Conservation (phyloP, 228 moss, liverwort and hornwort genomes). For the Sphagnum magellanicum region DNA sequence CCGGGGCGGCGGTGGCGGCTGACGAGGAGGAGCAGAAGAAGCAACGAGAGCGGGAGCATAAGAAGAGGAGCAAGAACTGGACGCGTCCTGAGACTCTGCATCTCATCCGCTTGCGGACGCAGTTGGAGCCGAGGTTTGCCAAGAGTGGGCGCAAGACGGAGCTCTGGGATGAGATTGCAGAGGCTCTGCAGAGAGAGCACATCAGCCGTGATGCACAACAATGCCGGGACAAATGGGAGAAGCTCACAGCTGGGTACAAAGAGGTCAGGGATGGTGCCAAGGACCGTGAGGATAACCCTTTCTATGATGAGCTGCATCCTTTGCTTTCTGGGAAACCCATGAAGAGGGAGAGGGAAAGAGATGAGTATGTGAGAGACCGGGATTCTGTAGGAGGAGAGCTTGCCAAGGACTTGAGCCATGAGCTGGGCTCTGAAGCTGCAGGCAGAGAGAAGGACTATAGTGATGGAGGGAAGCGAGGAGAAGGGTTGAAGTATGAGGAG, state of each 20-base stretch:
- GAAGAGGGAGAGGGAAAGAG: conserved; percentile 68
- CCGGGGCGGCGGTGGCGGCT: conserved; percentile 37
- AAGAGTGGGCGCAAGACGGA: conserved; percentile 94
- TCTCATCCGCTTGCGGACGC: conserved; percentile 71
- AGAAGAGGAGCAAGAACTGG: conserved; percentile 96
- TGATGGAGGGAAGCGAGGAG: conserved; percentile 20
- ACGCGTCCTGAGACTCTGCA: conserved; percentile 78
- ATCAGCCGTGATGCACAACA: conserved; percentile 83
- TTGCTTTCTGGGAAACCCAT: conserved; percentile 79
- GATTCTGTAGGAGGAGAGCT: conserved; percentile 25
- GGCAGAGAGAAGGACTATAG: conserved; percentile 25
- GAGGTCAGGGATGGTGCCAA: conserved; percentile 81
- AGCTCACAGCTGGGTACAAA: conserved; percentile 89
- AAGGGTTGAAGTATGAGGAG: conserved; percentile 41
- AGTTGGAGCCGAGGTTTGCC: conserved; percentile 75
- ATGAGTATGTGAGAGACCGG: conserved; percentile 30
- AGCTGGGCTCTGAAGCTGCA: conserved; percentile 27
- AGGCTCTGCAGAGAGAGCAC: conserved; percentile 62
- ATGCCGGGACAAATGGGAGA: conserved; percentile 97
- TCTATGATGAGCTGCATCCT: conserved; percentile 80
- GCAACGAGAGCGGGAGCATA: conserved; percentile 80
- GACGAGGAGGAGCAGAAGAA: conserved; percentile 73
- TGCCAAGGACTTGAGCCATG: conserved; percentile 31
- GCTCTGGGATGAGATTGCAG: conserved; percentile 92
- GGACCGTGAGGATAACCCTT: conserved; percentile 82